These are phyloP conservation scores for Russula compacta DNA, from an alignment of 768 basidiomycete species.

Conservation along the genomic window DNA sequence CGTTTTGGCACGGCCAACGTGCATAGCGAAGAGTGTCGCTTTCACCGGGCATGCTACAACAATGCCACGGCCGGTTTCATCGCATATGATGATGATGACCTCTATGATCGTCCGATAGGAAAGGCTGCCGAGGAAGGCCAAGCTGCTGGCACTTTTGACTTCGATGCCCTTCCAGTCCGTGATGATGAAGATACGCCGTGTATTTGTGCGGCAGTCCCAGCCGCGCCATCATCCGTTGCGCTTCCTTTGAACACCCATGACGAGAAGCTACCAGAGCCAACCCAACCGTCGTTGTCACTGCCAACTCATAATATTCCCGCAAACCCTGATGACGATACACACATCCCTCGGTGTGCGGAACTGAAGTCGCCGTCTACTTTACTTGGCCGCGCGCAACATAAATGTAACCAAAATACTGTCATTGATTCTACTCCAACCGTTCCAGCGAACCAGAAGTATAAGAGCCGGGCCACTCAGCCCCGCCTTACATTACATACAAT, in stretches of 20 bases:
- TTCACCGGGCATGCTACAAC: slow-evolving; percentile 18
- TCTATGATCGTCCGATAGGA: slow-evolving; percentile 6
- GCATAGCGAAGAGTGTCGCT: slow-evolving; percentile 19
- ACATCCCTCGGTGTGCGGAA: background rate
- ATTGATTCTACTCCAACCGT: background rate
- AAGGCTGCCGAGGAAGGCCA: slow-evolving; percentile 13
- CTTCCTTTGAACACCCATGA: slow-evolving; percentile 13
- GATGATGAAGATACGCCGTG: slow-evolving; percentile 18
- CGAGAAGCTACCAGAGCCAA: slow-evolving; percentile 1
- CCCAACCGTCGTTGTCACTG: background rate
- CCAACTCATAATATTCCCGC: background rate
- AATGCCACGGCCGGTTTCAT: slow-evolving; percentile 28
- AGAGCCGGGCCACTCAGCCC: slow-evolving; percentile 1
- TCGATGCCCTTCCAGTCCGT: slow-evolving; percentile 28
- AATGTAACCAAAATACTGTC: slow-evolving; percentile 10
- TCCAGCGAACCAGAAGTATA: slow-evolving; percentile 11
- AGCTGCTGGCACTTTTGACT: slow-evolving; percentile 27
- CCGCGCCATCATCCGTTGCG: slow-evolving; percentile 19
- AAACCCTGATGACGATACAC: background rate
- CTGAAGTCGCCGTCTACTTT: slow-evolving; percentile 7
- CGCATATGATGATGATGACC: slow-evolving; percentile 25
- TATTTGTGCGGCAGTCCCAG: slow-evolving; percentile 12
- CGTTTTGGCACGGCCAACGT: slow-evolving; percentile 11
- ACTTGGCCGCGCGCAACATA: slow-evolving; percentile 12
- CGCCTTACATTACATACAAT: background rate